phyloP scores from a whole-genome alignment of 2,329 filamentous ascomycete species.

The Thelonectria discophora region DNA sequence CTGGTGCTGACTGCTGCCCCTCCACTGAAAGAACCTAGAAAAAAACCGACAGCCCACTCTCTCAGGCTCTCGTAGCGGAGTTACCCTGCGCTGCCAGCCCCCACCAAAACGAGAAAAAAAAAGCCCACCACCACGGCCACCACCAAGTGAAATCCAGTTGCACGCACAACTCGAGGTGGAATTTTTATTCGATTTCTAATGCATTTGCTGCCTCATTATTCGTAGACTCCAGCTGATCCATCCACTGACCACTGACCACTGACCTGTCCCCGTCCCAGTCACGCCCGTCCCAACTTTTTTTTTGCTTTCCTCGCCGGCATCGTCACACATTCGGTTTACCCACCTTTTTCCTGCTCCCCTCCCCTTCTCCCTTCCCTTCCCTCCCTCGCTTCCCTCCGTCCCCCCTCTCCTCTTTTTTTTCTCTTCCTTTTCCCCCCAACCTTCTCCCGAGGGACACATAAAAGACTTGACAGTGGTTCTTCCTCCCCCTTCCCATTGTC shows the following conservation, averaged over 20 bases:
- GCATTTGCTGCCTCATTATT: no score
- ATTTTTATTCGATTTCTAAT: slow-evolving; percentile 38
- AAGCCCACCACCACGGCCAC: slow-evolving; percentile 18
- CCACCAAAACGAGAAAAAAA: no score
- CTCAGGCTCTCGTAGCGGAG: slow-evolving; percentile 18
- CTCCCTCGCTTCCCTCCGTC: slow-evolving; percentile 38
- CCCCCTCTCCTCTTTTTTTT: slow-evolving; percentile 39
- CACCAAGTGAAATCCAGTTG: slow-evolving; percentile 3
- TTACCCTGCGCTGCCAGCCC: slow-evolving; percentile 16
- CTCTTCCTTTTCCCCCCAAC: slow-evolving; percentile 31
- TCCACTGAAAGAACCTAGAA: slow-evolving; percentile 4
- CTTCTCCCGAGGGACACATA: slow-evolving; percentile 49
- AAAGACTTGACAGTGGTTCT: slow-evolving; percentile 51
- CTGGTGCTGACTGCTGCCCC: no score
- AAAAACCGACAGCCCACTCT: slow-evolving; percentile 13
- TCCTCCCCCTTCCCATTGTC: slow-evolving; percentile 45
- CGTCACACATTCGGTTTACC: slow-evolving; percentile 31
- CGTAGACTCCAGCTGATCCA: no score
- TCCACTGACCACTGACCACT: no score
- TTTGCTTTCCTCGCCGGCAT: slow-evolving; percentile 23
- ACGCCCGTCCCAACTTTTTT: slow-evolving; percentile 31
- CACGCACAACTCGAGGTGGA: slow-evolving; percentile 8
- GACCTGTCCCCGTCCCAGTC: not conserved
- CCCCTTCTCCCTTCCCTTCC: slow-evolving; percentile 39
- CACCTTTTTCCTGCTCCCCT: slow-evolving; percentile 15